A percentile compares a stretch with the other conserved stretches of the same genome.
phyloP scores from a whole-genome alignment of 1,139 yeast species.

The Geotrichum fermentans region DNA sequence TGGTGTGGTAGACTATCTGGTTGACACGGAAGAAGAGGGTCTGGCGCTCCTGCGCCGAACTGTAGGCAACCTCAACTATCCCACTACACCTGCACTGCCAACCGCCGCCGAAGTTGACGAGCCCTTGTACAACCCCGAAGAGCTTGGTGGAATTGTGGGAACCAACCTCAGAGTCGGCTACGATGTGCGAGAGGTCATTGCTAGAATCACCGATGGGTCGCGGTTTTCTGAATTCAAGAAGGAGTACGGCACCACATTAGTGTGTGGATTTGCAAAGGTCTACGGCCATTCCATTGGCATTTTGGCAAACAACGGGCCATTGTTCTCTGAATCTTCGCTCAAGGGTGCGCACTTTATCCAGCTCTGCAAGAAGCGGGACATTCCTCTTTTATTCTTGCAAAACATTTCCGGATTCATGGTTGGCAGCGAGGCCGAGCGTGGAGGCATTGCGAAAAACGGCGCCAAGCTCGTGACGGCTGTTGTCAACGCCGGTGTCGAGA shows the following conservation, averaged over 20 bases:
- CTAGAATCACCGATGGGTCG: constrained; percentile 38
- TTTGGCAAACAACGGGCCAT: constrained; percentile 38
- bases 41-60: constrained; percentile 33
- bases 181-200: constrained; percentile 37
- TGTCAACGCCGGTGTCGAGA: constrained; percentile 37
- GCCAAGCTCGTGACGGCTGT: constrained; percentile 39
- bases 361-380: constrained; percentile 36
- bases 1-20: constrained; percentile 37
- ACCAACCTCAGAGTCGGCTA: constrained; percentile 35
- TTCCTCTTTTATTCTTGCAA: constrained; percentile 36
- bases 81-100: constrained; percentile 20
- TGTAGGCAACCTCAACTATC: constrained; percentile 33
- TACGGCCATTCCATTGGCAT: constrained; percentile 37
- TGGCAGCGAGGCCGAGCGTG: constrained; percentile 38
- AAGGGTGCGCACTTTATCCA: constrained; percentile 39
- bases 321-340: constrained; percentile 36
- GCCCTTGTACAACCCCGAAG: constrained; percentile 34
- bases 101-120: constrained; percentile 26
- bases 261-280: constrained; percentile 34
- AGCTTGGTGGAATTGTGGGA: constrained; percentile 36
- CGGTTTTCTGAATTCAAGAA: constrained; percentile 35
- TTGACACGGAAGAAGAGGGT: constrained; percentile 37
- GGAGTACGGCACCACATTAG: constrained; percentile 36
- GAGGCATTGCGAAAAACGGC: constrained; percentile 39
- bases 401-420: constrained; percentile 40